These are phyloP conservation scores for Backusella circina DNA, from an alignment of 192 early-diverging fungal species.

Conservation along the genomic window DNA sequence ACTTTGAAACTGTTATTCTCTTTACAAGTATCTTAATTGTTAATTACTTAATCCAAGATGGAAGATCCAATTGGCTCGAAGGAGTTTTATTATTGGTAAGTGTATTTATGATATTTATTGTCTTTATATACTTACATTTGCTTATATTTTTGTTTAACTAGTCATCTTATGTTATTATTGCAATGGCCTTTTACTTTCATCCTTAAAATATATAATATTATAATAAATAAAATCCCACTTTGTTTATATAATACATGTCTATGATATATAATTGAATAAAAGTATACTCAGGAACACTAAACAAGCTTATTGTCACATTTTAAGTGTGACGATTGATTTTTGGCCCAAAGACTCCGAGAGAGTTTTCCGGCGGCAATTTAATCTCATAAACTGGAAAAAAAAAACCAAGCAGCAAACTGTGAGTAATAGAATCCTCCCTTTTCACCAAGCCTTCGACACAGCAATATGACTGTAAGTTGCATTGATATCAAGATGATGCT, in stretches of 20 bases:
- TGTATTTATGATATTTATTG: not conserved
- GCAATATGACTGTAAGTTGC: conserved; percentile 20
- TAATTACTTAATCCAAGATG: conserved; percentile 78
- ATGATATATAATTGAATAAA: no score
- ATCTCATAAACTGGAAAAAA: not conserved
- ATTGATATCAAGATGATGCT: not conserved
- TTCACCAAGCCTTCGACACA: conserved; percentile 21
- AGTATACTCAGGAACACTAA: no score
- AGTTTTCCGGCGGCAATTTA: not conserved
- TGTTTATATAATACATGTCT: not conserved
- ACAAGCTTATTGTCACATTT: no score
- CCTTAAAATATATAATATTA: conserved; percentile 26
- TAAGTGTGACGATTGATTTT: no score
- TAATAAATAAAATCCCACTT: not conserved
- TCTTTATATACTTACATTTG: not conserved
- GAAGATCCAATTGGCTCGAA: conserved; percentile 90
- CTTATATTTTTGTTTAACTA: not conserved
- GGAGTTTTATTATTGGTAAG: conserved; percentile 75
- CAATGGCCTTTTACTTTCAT: conserved; percentile 77
- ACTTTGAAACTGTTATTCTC: conserved; percentile 78
- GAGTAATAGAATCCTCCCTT: conserved; percentile 6
- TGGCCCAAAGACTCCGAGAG: not conserved
- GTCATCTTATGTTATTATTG: conserved; percentile 79
- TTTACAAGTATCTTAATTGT: conserved; percentile 78
- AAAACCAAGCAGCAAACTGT: not conserved